Base-by-base conservation (phyloP, 1,284 basidiomycete genomes). In the Sporisorium scitamineum region DNA sequence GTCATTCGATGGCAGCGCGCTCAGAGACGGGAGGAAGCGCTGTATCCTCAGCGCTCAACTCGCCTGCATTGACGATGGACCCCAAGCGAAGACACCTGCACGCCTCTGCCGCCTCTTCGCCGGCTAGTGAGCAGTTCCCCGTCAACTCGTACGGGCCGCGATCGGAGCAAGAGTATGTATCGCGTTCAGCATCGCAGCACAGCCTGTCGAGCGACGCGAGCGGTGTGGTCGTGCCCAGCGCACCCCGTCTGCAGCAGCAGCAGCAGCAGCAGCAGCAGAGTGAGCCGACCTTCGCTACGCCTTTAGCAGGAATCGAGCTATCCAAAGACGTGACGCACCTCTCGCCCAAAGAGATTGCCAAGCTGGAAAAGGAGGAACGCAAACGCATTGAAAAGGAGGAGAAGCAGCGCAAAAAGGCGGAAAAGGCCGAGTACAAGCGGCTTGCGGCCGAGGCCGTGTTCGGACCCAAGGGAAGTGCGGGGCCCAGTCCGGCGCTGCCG, bases 401-500 rank as follows among this genome's bases (percentile, higher is more conserved):
- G 51, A 76, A 76, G 66, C 51, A 56, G 53, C 61, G 65, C 24
- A 65, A 72, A 51, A 76, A 76, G 65, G 74, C 74, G 29, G 66
- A 72, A 52, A 72, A 62, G 44, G 66, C 70, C 59, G 74, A 69
- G 37, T 72, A 72, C 60, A 72, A 72, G 59, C 69, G 74, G 2
- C 47, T 76, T 47, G 74, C 66, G 24, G 74, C 74, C 1, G 69
- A 72, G 22, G 74, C 74, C 13, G 74, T 76, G 56, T 76, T 76
- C 34, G 74, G 74, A n/a, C 62, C 69, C 61, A 76, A 76, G 24
- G 73, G 73, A 5, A 71, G 68, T 41, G 51, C 61, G 14, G 73
- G 64, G 0, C 73, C 68, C 6, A 45, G 55, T 26, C 42, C 54
- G 14, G 59, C 67, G n/a, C 39, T 61, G n/a, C 10, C 54, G 9